Evolutionary conservation across 2,329 filamentous ascomycete species (phyloP).

Genomic region (Colletotrichum chlorophyti): DNA sequence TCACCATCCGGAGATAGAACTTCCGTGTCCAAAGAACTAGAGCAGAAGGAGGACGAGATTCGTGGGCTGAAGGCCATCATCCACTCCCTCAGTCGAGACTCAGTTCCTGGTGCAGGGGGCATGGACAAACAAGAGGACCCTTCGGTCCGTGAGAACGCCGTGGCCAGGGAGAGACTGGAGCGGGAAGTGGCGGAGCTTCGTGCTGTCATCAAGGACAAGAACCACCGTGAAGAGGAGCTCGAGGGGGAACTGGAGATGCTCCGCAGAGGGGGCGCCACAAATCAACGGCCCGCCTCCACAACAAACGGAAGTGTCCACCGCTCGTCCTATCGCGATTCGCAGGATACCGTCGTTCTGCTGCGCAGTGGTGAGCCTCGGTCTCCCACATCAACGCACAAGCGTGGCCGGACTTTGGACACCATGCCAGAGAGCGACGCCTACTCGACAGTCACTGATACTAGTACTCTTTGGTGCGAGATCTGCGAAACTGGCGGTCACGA

Average conservation of each 20-base stretch:
- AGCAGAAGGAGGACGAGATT: slow-evolving; percentile 97
- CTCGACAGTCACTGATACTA: slow-evolving; percentile 75
- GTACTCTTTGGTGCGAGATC: slow-evolving; percentile 89
- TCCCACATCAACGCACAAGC: slow-evolving; percentile 55
- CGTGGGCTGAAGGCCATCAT: slow-evolving; percentile 97
- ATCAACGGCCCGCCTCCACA: background rate
- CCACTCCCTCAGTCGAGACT: slow-evolving; percentile 86
- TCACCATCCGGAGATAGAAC: slow-evolving; percentile 47
- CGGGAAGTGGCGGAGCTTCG: slow-evolving; percentile 82
- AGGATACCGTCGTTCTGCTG: slow-evolving; percentile 67
- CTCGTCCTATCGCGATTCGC: slow-evolving; percentile 70
- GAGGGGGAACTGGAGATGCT: slow-evolving; percentile 79
- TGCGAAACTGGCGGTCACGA: slow-evolving; percentile 93
- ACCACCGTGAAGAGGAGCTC: slow-evolving; percentile 79
- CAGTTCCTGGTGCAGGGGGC: slow-evolving; percentile 58
- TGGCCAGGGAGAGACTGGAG: slow-evolving; percentile 74
- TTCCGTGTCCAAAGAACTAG: slow-evolving; percentile 74
- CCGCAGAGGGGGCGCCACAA: slow-evolving; percentile 49
- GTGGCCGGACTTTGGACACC: slow-evolving; percentile 65
- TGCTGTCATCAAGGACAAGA: slow-evolving; percentile 74
- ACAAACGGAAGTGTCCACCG: slow-evolving; percentile 57
- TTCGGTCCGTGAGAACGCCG: slow-evolving; percentile 52
- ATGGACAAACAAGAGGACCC: slow-evolving; percentile 35
- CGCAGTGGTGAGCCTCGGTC: slow-evolving; percentile 55
- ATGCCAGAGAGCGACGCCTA: slow-evolving; percentile 75